Conservation (phyloP, 169 alveolate species). For the Ichthyophthirius multifiliis region DNA sequence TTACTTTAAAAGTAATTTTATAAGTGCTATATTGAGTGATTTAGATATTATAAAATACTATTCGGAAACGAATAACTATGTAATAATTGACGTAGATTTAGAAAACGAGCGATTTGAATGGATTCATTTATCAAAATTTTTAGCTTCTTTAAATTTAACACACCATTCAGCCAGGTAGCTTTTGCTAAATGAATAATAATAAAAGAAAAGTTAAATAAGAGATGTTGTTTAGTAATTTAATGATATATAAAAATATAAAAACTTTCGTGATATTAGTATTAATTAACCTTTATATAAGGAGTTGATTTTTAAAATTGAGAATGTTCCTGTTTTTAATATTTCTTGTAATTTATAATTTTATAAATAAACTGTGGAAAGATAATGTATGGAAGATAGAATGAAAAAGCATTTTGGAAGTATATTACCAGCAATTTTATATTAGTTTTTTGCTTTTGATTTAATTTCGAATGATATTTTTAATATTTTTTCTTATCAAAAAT, state of each 20-base stretch:
- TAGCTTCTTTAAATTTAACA: background rate
- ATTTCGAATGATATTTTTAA: background rate
- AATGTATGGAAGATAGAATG: conserved; percentile 1
- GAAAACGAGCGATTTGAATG: background rate
- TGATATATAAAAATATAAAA: background rate
- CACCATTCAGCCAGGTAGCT: background rate
- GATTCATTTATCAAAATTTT: background rate
- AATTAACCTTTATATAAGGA: conserved; percentile 1
- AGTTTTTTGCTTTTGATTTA: background rate
- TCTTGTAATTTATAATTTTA: background rate
- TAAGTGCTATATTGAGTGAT: background rate
- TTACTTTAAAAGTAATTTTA: background rate
- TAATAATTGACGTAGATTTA: background rate
- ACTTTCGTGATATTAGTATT: background rate
- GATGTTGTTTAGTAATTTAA: background rate
- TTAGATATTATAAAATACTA: background rate
- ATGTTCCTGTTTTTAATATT: background rate
- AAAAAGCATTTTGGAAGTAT: background rate
- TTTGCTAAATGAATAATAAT: background rate
- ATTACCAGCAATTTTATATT: background rate
- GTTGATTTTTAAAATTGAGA: background rate
- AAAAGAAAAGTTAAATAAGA: background rate
- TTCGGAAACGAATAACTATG: background rate
- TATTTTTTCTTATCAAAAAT: background rate
- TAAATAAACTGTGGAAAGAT: background rate